These are phyloP conservation scores for Neofusicoccum laricinum DNA, from an alignment of 2,329 filamentous ascomycete species.

Conservation along the genomic window DNA sequence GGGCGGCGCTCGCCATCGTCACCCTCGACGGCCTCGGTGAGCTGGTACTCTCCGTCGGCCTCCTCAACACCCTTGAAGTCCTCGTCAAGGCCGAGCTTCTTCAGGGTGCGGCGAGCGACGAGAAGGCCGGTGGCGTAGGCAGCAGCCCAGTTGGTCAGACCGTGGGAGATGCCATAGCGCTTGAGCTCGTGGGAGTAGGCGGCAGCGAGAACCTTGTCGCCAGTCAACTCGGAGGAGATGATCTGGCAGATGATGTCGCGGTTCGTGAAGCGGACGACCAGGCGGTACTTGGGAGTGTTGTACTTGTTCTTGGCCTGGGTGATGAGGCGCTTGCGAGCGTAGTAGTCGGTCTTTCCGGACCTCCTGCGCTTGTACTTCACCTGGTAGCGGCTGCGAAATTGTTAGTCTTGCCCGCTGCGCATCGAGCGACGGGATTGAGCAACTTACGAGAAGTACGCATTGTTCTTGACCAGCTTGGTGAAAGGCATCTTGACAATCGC, in stretches of 20 bases:
- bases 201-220: slow-evolving; percentile 92
- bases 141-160: slow-evolving; percentile 99
- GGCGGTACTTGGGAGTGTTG: slow-evolving; percentile 99
- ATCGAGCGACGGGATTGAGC: slow-evolving; percentile 4
- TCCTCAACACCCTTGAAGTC: slow-evolving; percentile 95
- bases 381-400: slow-evolving; percentile 78
- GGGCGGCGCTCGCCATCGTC: slow-evolving; percentile 92
- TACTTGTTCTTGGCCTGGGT: slow-evolving; percentile 99
- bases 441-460: slow-evolving; percentile 95
- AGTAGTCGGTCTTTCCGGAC: slow-evolving; percentile 99
- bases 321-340: slow-evolving; percentile 98
- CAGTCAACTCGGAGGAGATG: slow-evolving; percentile 90
- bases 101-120: slow-evolving; percentile 91
- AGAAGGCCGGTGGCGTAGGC: slow-evolving; percentile 96
- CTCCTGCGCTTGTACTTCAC: slow-evolving; percentile 99
- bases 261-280: slow-evolving; percentile 99
- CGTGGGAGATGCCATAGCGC: slow-evolving; percentile 96
- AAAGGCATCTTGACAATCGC: slow-evolving; percentile 18
- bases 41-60: slow-evolving; percentile 89
- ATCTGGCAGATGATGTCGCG: slow-evolving; percentile 99
- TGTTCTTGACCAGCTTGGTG: slow-evolving; percentile 89
- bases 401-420: slow-evolving; percentile 24
- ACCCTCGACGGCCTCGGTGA: slow-evolving; percentile 91
- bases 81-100: slow-evolving; percentile 95
- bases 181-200: slow-evolving; percentile 98